Evolutionary conservation across 768 basidiomycete species (phyloP).

Genomic region (Exsudoporus frostii): DNA sequence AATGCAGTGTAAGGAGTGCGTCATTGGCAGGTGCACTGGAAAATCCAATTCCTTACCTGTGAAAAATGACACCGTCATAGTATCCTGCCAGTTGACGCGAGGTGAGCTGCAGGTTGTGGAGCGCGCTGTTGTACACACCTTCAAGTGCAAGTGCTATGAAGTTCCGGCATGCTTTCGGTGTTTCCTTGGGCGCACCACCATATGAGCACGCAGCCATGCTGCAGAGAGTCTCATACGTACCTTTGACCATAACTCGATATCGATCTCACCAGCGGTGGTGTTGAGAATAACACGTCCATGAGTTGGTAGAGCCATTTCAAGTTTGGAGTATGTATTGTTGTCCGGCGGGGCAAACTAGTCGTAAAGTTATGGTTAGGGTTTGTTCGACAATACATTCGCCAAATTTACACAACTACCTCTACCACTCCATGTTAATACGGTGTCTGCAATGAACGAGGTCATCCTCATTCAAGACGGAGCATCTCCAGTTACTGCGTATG

Average conservation of each 20-base stretch:
- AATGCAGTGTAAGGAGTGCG: not conserved
- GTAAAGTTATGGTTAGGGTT: constrained; percentile 22
- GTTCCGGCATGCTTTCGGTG: constrained; percentile 91
- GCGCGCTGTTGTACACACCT: constrained; percentile 49
- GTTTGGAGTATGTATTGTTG: too few relatives aligned
- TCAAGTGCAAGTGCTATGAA: constrained; percentile 87
- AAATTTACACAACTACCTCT: not conserved
- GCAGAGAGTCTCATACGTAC: constrained; percentile 35
- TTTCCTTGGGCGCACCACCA: constrained; percentile 54
- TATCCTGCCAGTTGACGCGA: constrained; percentile 56
- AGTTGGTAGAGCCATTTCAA: constrained; percentile 76
- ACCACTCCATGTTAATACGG: not conserved
- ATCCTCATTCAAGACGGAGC: constrained; percentile 13
- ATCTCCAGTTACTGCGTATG: constrained; percentile 20
- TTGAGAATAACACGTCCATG: constrained; percentile 83
- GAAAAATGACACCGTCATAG: constrained; percentile 94
- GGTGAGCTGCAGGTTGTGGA: constrained; percentile 4
- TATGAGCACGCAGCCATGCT: not conserved
- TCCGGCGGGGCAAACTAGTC: not conserved
- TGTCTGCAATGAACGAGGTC: not conserved
- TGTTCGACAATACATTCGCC: not conserved
- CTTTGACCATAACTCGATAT: constrained; percentile 93
- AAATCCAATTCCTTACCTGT: constrained; percentile 52
- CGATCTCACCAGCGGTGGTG: constrained; percentile 84
- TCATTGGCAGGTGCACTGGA: not conserved